Base-by-base conservation (phyloP, 164 flowering plant genomes). In the Aristolochia contorta region DNA sequence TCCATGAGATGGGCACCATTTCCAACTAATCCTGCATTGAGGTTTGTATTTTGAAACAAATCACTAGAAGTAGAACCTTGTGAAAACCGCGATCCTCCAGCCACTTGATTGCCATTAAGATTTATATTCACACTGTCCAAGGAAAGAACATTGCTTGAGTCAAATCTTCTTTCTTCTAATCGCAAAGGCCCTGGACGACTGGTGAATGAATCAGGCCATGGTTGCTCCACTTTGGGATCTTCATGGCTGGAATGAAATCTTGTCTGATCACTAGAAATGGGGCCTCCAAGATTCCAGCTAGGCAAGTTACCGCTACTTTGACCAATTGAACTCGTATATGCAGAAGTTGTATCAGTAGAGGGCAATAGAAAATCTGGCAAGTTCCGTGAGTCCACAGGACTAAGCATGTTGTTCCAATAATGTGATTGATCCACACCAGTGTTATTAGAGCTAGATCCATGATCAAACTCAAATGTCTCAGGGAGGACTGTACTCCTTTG, bases 381-480 rank as follows among this genome's bases (percentile, higher is more conserved):
- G 21, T 25, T 59, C 49, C 63, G 69, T 41, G 48, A 63, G 16
- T 73, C 79, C 4, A 74, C 75, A 33, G 83, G 82, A 71, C 77
- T 72, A 50, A 72, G 61, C 62, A 78, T 56, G 64, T 66, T 76
- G 75, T 77, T 72, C 78, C 79, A 73, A 60, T 77, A 70, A 61
- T 64, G 51, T 43, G 77, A 79, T 63, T 76, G 80, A 64, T 66
- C 76, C 65, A 72, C 67, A 57, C 68, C 64, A 46, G 74, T 57
- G 61, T 62, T 73, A 66, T 62, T 74, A 21, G 81, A 66, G 65
- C 68, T 59, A 58, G 91, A 79, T 19, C 78, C 90, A 74, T 68
- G 78, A 54, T 78, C 86, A 62, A 78, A 65, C 56, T 84, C 84
- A 63, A 79, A 69, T 21, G 75, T 65, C 23, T 81, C 89, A 48